Conservation (phyloP, 2,329 filamentous ascomycete genomes). For the Myriosclerotinia curreyana region DNA sequence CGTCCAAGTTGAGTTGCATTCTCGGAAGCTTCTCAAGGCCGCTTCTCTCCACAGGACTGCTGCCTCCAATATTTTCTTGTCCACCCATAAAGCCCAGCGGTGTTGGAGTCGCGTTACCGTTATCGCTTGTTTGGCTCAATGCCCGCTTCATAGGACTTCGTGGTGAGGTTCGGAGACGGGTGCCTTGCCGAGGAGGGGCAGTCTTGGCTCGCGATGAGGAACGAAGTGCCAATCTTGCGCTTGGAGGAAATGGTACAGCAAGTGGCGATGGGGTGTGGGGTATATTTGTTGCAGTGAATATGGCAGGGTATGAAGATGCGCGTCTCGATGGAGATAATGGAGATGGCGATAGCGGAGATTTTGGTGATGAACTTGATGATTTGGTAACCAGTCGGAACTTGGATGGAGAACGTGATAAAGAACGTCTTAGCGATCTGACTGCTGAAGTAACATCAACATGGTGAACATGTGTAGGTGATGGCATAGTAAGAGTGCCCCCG, state of each 20-base stretch:
- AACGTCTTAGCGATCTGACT: constrained; percentile 79
- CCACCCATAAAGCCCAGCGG: constrained; percentile 33
- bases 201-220: constrained; percentile 60
- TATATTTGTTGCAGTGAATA: constrained; percentile 37
- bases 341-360: constrained; percentile 58
- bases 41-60: constrained; percentile 48
- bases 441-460: constrained; percentile 79
- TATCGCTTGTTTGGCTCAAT: constrained; percentile 63
- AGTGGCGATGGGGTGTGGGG: constrained; percentile 51
- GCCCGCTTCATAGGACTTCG: constrained; percentile 79
- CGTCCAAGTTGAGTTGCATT: constrained; percentile 48
- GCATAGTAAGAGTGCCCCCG: constrained; percentile 78
- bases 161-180: constrained; percentile 67
- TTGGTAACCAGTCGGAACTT: constrained; percentile 68
- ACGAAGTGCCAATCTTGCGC: constrained; percentile 62
- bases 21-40: constrained; percentile 52
- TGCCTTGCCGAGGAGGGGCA: constrained; percentile 52
- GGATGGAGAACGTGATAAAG: constrained; percentile 89
- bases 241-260: constrained; percentile 64
- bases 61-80: constrained; percentile 45
- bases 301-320: constrained; percentile 51
- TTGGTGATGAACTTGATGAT: constrained; percentile 46
- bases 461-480: constrained; percentile 79
- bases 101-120: constrained; percentile 61
- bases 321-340: constrained; percentile 48